Evolutionary conservation across 768 basidiomycete genomes (phyloP), one percentile per base, ranked within the genome.

Genomic region (Coprinopsis marcescibilis): DNA sequence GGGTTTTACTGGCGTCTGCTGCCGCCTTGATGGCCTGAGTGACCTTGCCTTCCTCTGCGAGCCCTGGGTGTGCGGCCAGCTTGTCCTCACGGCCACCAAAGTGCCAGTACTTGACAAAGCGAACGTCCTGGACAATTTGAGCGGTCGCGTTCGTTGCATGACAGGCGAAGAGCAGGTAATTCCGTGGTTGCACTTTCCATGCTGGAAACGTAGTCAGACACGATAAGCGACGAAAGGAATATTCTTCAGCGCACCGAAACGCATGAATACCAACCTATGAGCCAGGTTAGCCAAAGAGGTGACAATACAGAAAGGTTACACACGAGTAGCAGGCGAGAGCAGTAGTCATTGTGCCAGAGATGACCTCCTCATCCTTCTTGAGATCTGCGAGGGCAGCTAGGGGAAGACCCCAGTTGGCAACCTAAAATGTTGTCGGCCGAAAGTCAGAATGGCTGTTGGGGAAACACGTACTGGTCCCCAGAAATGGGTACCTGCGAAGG

Each of bases 351-450:
- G 92, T 79, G 13, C 94, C 95, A 41, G 94, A 97, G 56, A 99
- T 99, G 61, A 91, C 76, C 57, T 96, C 90, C 65, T 96, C 92
- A 78, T 97, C 92, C 62, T 93, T 96, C 53, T 70, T 73, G 60
- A 98, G 69, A 70, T 99, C 95, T 4, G 92, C 60, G 35, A 99
- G 71, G 34, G 95, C 95, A 58, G 95, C 95, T 30, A 98, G 68
- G 49, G 95, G 95, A 14, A 99, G 78, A 58, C 95, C 95, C 89
- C 95, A 99, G 73, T 99, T 99, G 51, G 95, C 95, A 51, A 93
- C 84, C 94, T 95, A 59, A 41, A 42, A 21, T 40, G 52, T 54
- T 47, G 26, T 56, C 52, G 39, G 45, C 46, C 52, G 48, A 53
- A 37, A 24, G 35, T 26, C 49, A 46, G 38, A 24, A 53, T n/a